These are phyloP conservation scores for Fusarium compactum DNA, from an alignment of 2,329 filamentous ascomycete genomes.

Conservation along the genomic window DNA sequence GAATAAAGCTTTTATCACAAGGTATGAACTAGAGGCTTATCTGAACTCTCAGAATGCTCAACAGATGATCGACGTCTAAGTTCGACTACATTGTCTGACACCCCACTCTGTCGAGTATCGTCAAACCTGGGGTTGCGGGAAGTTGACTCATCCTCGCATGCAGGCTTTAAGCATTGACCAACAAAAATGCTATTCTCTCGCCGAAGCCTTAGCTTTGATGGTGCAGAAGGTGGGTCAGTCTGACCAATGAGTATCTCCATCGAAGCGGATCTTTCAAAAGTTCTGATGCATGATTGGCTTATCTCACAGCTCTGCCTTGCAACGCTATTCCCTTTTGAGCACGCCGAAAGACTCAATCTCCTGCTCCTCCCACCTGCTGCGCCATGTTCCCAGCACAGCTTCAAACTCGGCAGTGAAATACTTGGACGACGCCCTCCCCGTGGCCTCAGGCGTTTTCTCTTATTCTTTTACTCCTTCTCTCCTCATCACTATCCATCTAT, in stretches of 20 bases:
- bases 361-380: constrained; percentile 47
- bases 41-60: neutral
- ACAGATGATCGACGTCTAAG: neutral
- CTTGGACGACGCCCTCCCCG: constrained; percentile 50
- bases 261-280: constrained; percentile 21
- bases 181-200: constrained; percentile 49
- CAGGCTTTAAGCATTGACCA: constrained; percentile 49
- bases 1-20: neutral
- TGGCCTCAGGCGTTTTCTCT: constrained; percentile 51
- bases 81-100: neutral
- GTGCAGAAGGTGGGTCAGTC: constrained; percentile 43
- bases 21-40: neutral
- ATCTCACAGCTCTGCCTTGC: neutral
- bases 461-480: constrained; percentile 33
- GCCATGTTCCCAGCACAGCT: constrained; percentile 46
- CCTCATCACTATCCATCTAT: constrained; percentile 16
- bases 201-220: constrained; percentile 51
- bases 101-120: neutral
- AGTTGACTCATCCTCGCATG: constrained; percentile 51
- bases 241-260: constrained; percentile 46
- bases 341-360: constrained; percentile 59
- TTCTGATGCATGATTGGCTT: constrained; percentile 47
- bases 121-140: constrained; percentile 44
- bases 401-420: constrained; percentile 52
- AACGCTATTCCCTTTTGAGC: constrained; percentile 55